These are phyloP conservation scores for Kuraishia floccosa DNA, from an alignment of 805 yeast genomes.

Conservation along the genomic window DNA sequence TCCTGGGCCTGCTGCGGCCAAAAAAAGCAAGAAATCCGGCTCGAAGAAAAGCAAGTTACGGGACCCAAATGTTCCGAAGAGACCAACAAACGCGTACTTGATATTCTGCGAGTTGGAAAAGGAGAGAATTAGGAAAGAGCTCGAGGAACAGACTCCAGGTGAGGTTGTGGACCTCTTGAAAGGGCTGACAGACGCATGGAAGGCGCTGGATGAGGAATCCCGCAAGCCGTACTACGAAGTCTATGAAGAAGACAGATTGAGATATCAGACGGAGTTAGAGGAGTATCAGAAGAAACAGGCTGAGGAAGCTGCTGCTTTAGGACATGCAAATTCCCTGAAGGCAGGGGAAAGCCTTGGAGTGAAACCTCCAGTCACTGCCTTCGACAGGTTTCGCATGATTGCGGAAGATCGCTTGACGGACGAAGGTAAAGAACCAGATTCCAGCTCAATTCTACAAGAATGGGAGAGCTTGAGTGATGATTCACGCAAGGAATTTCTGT, in stretches of 20 bases:
- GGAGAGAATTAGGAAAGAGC: conserved; percentile 51
- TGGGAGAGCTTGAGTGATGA: no score
- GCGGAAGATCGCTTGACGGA: no score
- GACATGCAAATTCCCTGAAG: no score
- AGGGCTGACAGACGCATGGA: conserved; percentile 82
- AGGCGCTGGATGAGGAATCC: conserved; percentile 53
- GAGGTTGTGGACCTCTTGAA: conserved; percentile 56
- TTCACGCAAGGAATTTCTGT: no score
- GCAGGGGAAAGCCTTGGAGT: no score
- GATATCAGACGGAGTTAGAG: conserved; percentile 67
- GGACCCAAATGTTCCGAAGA: conserved; percentile 79
- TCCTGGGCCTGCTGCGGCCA: conserved; percentile 11
- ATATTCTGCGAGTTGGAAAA: conserved; percentile 82
- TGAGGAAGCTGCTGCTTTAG: no score
- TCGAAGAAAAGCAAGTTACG: conserved; percentile 25
- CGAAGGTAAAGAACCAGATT: no score
- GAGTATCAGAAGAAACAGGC: conserved; percentile 15
- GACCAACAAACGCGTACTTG: conserved; percentile 85
- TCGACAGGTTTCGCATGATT: no score
- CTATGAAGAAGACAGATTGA: conserved; percentile 66
- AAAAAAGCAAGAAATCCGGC: conserved; percentile 18
- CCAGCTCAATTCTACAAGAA: no score
- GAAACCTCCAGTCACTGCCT: no score
- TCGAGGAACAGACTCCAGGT: conserved; percentile 41
- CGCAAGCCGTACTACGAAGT: conserved; percentile 64